These are phyloP conservation scores for Erythrobasidium hasegawianum DNA, from an alignment of 1,284 basidiomycete species.

Conservation along the genomic window DNA sequence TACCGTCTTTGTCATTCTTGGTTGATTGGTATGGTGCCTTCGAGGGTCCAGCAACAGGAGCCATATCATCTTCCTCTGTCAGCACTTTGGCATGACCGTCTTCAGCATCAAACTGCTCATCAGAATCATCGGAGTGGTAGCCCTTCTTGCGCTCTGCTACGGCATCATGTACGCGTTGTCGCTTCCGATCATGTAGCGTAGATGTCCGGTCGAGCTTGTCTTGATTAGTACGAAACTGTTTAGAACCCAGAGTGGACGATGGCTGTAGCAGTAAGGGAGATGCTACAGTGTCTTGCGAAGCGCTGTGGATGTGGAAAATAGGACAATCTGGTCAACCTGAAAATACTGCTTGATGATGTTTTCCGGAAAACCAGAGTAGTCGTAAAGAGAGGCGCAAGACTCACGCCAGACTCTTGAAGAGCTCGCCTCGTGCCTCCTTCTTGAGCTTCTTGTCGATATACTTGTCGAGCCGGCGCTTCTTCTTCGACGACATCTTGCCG, in stretches of 20 bases:
- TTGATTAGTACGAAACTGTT: slow-evolving; percentile 28
- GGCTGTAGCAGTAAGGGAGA: slow-evolving; percentile 15
- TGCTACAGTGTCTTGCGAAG: slow-evolving; percentile 22
- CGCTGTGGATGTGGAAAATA: slow-evolving; percentile 6
- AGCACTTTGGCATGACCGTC: too few species aligned
- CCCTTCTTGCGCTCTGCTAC: slow-evolving; percentile 16
- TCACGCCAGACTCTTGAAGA: slow-evolving; percentile 46
- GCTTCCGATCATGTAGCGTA: slow-evolving; percentile 29
- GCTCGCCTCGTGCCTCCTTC: slow-evolving; percentile 46
- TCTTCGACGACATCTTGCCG: slow-evolving; percentile 46
- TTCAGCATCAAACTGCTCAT: neutral
- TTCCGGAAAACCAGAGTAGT: neutral
- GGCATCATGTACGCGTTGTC: slow-evolving; percentile 9
- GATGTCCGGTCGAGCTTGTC: slow-evolving; percentile 33
- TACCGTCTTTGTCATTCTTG: too few species aligned
- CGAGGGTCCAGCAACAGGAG: slow-evolving; percentile 13
- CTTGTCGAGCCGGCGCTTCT: slow-evolving; percentile 48
- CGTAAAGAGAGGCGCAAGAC: neutral
- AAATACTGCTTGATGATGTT: neutral
- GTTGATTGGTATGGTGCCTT: neutral
- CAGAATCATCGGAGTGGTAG: slow-evolving; percentile 30
- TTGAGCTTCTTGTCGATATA: slow-evolving; percentile 49
- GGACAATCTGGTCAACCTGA: neutral
- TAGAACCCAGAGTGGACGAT: slow-evolving; percentile 34
- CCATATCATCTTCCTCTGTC: too few species aligned